Evolutionary conservation across 2,329 filamentous ascomycete species (phyloP), one percentile per base, ranked within the genome.

Genomic region (Aspergillus pseudotamarii): DNA sequence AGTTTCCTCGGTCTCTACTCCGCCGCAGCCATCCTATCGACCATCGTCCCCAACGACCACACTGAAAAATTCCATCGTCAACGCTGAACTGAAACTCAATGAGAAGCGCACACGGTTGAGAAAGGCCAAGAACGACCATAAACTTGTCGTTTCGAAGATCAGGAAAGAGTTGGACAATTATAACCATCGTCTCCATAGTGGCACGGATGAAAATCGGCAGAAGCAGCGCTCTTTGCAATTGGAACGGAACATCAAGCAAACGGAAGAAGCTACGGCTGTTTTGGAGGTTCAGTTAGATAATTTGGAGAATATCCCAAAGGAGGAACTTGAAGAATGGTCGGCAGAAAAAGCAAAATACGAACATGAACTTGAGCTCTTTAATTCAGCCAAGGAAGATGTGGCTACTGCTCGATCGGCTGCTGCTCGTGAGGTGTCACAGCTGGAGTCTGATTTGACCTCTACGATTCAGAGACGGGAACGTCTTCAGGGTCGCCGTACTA

Each of bases 31-130:
- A 65, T 82, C 85, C 34, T 81, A 89, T 60, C 84, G 87, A 50
- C 88, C 88, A 53, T 87, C 86, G 45, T 89, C 88, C 28, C 88
- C 88, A 19, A 85, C 84, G 16, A 89, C 88, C 19, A 89, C 88
- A 1, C 78, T 90, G 57, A 88, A 85, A 73, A 88, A 89, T 64
- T 89, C 88, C 9, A 88, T 90, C 59, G 79, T 84, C 65, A 86
- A 86, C 45, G 86, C 86, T 45, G 86, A 89, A 71, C 80, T 82
- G 58, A 88, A 87, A 70, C 76, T 89, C 30, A 84, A 84, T 64
- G 87, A 89, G 65, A 83, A 83, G 61, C 84, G 86, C 57, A 83
- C 85, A 67, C 84, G 85, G 51, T 76, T 86, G 59, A 87, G 86
- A 73, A 85, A 86, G 69, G 83, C 81, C 62, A 86, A 86, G 68